Base-by-base conservation (phyloP, 2,329 filamentous ascomycete genomes). In the Pyrenochaeta sp. region DNA sequence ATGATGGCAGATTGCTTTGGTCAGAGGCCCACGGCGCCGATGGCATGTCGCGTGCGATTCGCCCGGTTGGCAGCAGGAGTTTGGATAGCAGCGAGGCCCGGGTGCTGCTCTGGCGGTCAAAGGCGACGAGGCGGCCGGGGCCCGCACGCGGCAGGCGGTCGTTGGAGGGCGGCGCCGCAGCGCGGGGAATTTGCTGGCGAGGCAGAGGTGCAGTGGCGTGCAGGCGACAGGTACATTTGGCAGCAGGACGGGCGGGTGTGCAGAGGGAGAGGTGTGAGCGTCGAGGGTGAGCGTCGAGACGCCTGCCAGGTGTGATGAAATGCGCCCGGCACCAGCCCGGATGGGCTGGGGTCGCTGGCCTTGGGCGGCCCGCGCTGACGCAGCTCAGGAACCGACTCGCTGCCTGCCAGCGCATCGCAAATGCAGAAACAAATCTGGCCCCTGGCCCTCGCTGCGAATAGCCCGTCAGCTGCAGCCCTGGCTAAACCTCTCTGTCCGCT, bases 1-100 rank as follows among this genome's bases (percentile, higher is more conserved):
- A 52, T 60, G 52, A 55, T 58, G 53, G 67, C 60, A 63, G 66
- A 69, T 50, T 51, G 61, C 59, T 53, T 34, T 52, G 53, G 55
- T 56, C 51, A 46, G 48, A 41, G 40, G 52, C 56, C 51, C 58
- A 50, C 46, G 39, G 42, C 51, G 45, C 48, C 52, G 42, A 61
- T 60, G 54, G 65, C 65, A 68, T 68, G 56, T 56, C 65, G 63
- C 41, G 56, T 44, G 47, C 36, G 52, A 47, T 48, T 46, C 47
- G 37, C 41, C 38, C 45, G 39, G 48, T 43, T 44, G 38, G 41
- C 44, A 47, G 45, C 44, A 21, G 50, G 45, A 48, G 53, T 52
- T 43, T 56, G 57, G 53, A 52, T 31, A 55, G 49, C 53, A 50
- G 45, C 44, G 59, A 55, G 57, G 56, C 43, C 55, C 48, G 55